Conservation (phyloP, 2,329 filamentous ascomycete genomes). For the Aspergillus sp. region DNA sequence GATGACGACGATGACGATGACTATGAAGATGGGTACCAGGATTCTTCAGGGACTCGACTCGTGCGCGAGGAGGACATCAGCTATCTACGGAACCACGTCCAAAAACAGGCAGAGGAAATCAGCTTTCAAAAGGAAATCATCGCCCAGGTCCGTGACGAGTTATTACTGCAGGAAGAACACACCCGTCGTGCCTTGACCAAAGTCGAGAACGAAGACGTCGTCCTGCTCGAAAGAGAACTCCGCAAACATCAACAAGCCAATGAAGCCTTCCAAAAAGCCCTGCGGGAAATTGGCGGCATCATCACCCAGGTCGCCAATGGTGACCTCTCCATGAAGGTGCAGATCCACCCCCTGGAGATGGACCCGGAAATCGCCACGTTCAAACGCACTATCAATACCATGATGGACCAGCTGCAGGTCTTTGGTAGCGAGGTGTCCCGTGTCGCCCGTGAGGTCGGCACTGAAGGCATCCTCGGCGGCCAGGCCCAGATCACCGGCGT, state of each 20-base stretch:
- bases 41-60: slow-evolving; percentile 42
- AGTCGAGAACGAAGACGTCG: slow-evolving; percentile 80
- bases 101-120: slow-evolving; percentile 87
- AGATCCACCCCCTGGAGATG: slow-evolving; percentile 93
- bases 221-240: slow-evolving; percentile 81
- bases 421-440: slow-evolving; percentile 95
- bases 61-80: slow-evolving; percentile 73
- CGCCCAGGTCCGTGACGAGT: slow-evolving; percentile 73
- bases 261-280: slow-evolving; percentile 93
- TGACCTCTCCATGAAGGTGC: slow-evolving; percentile 92
- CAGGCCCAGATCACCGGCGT: slow-evolving; percentile 91
- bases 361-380: slow-evolving; percentile 97
- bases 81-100: slow-evolving; percentile 80
- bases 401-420: slow-evolving; percentile 96
- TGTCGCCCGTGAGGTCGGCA: slow-evolving; percentile 90
- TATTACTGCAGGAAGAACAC: slow-evolving; percentile 75
- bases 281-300: slow-evolving; percentile 94
- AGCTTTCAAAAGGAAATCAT: slow-evolving; percentile 80
- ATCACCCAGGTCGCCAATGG: slow-evolving; percentile 92
- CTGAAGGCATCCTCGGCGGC: slow-evolving; percentile 85
- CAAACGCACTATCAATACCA: slow-evolving; percentile 96
- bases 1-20: slow-evolving; percentile 25
- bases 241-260: slow-evolving; percentile 98
- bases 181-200: slow-evolving; percentile 74
- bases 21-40: slow-evolving; percentile 37